A percentile compares a stretch with the other conserved stretches of the same genome.
phyloP scores from a whole-genome alignment of 2,329 filamentous ascomycete species.

The Epichloe sp. region DNA sequence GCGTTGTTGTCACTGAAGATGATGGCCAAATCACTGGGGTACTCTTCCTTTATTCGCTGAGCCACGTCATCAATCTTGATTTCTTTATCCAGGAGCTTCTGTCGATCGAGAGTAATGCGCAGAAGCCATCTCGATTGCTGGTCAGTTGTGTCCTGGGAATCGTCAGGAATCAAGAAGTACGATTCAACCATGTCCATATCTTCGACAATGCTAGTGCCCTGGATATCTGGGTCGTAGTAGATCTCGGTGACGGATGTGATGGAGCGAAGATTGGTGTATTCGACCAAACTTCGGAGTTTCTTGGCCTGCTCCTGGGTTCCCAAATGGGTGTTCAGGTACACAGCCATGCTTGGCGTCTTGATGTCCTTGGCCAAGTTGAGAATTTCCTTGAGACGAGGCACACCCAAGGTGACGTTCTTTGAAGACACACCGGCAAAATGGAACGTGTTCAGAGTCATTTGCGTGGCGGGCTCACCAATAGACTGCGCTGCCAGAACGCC shows the following conservation, averaged over 20 bases:
- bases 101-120: slow-evolving; percentile 82
- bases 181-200: slow-evolving; percentile 93
- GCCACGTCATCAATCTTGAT: slow-evolving; percentile 87
- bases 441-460: slow-evolving; percentile 99
- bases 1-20: slow-evolving; percentile 98
- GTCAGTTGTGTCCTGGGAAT: slow-evolving; percentile 46
- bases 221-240: slow-evolving; percentile 90
- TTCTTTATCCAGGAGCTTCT: slow-evolving; percentile 90
- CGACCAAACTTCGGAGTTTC: slow-evolving; percentile 72
- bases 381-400: slow-evolving; percentile 98
- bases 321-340: slow-evolving; percentile 58
- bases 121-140: slow-evolving; percentile 91
- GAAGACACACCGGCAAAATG: slow-evolving; percentile 99
- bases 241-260: slow-evolving; percentile 90
- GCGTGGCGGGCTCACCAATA: slow-evolving; percentile 94
- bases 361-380: slow-evolving; percentile 95
- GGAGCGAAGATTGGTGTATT: slow-evolving; percentile 86
- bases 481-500: slow-evolving; percentile 95
- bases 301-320: slow-evolving; percentile 71
- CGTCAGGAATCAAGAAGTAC: slow-evolving; percentile 88
- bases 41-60: slow-evolving; percentile 76
- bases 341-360: slow-evolving; percentile 95
- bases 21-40: slow-evolving; percentile 71
- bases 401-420: slow-evolving; percentile 98
- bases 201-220: slow-evolving; percentile 70